A percentile compares a stretch with the other conserved stretches of the same genome.
These are phyloP conservation scores for Tetrahymena elliotti DNA, from an alignment of 73 alveolate species.

Conservation along the genomic window DNA sequence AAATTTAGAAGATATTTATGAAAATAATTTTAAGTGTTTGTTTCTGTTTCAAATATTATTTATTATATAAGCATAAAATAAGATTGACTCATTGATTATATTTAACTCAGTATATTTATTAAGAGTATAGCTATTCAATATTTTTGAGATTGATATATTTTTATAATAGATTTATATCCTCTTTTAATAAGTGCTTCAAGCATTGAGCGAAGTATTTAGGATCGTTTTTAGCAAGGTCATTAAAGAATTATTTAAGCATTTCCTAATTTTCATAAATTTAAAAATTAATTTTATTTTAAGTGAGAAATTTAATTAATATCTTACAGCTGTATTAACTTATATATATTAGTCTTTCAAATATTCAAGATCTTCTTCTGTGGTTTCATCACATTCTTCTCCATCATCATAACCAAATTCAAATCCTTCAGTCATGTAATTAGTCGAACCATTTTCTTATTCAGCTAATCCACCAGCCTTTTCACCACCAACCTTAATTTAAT, in stretches of 20 bases:
- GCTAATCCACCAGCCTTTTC: conserved; percentile 90
- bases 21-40: background rate
- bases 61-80: background rate
- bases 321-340: conserved; percentile 64
- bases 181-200: background rate
- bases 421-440: conserved; percentile 87
- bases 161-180: background rate
- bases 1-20: background rate
- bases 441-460: conserved; percentile 94
- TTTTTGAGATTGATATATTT: background rate
- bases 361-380: conserved; percentile 84
- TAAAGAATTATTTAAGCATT: background rate
- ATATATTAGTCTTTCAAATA: conserved; percentile 72
- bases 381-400: conserved; percentile 89
- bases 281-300: background rate
- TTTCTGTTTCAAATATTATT: background rate
- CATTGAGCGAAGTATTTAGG: background rate
- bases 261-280: background rate
- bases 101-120: background rate
- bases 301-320: background rate
- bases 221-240: background rate
- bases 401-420: conserved; percentile 94
- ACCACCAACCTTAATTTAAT: conserved; percentile 43
- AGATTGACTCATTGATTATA: background rate
- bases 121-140: background rate